Percentiles rank a stretch among this genome's conserved stretches.
Evolutionary conservation across 805 yeast species (phyloP).

Genomic region (Debaryomyces hansenii): DNA sequence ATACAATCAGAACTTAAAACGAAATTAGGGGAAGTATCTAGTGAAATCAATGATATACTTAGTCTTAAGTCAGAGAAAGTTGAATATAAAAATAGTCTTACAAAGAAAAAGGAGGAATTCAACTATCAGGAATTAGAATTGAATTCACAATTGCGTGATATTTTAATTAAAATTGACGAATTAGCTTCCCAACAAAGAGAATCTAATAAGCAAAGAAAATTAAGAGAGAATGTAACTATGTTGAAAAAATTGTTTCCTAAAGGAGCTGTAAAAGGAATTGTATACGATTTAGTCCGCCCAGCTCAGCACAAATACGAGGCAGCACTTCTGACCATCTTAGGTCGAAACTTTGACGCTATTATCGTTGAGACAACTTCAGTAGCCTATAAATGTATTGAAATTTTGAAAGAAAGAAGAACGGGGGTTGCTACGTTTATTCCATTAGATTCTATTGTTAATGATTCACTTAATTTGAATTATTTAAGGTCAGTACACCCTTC

Average conservation of each 20-base stretch:
- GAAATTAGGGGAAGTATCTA: constrained; percentile 27
- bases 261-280: constrained; percentile 77
- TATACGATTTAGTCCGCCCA: constrained; percentile 79
- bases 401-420: constrained; percentile 78
- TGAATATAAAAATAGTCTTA: constrained; percentile 24
- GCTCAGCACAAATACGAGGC: constrained; percentile 66
- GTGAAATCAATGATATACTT: constrained; percentile 32
- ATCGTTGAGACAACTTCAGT: constrained; percentile 71
- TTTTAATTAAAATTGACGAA: constrained; percentile 64
- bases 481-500: constrained; percentile 52
- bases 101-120: constrained; percentile 35
- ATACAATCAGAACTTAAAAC: constrained; percentile 35
- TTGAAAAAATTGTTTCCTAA: constrained; percentile 70
- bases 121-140: constrained; percentile 55
- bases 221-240: constrained; percentile 71
- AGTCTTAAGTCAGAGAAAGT: constrained; percentile 25
- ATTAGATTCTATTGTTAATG: constrained; percentile 64
- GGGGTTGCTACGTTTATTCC: constrained; percentile 91
- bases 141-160: constrained; percentile 62
- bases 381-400: constrained; percentile 75
- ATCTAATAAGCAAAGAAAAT: constrained; percentile 62
- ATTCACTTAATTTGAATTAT: constrained; percentile 51
- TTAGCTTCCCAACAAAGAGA: constrained; percentile 76
- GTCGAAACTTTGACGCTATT: constrained; percentile 76
- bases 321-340: constrained; percentile 77